phyloP scores from a whole-genome alignment of 176 grass and related monocot genomes.

The Canna indica region DNA sequence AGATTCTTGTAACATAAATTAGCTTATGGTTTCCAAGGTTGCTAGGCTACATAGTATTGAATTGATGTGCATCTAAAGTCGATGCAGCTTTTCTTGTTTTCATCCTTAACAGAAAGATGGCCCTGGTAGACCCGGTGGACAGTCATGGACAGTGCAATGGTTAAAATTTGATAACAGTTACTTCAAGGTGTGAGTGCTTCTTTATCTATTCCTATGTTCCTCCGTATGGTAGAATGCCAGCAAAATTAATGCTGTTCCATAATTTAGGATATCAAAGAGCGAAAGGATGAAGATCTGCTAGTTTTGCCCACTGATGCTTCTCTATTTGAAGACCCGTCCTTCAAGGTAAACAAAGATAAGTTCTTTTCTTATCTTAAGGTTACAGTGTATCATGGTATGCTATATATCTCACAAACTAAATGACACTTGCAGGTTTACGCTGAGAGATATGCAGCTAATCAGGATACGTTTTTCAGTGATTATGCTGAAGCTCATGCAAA shows the following conservation, averaged over 20 bases:
- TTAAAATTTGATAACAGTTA: conserved; percentile 93
- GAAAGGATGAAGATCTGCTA: conserved; percentile 70
- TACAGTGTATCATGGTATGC: too few relatives aligned
- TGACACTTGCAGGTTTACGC: conserved; percentile 68
- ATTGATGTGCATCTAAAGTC: too few relatives aligned
- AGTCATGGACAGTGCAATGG: conserved; percentile 94
- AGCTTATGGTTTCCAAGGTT: too few relatives aligned
- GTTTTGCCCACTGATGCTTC: conserved; percentile 85
- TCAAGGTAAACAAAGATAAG: conserved; percentile 49
- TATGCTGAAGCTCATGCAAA: conserved; percentile 90
- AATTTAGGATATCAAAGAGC: conserved; percentile 82
- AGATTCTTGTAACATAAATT: too few relatives aligned
- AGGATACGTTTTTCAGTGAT: conserved; percentile 82
- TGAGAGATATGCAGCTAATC: conserved; percentile 56
- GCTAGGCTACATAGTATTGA: too few relatives aligned
- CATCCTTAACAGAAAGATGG: conserved; percentile 88
- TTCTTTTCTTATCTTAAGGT: too few relatives aligned
- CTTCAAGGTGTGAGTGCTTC: conserved; percentile 39
- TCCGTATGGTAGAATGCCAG: too few relatives aligned
- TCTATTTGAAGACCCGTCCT: conserved; percentile 79
- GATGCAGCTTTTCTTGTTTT: too few relatives aligned
- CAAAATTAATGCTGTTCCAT: conserved; percentile 12
- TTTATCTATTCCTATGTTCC: too few relatives aligned
- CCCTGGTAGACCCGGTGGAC: conserved; percentile 87
- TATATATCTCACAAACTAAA: too few relatives aligned